Conservation (phyloP, 345 rosid genomes). For the Sonneratia alba region DNA sequence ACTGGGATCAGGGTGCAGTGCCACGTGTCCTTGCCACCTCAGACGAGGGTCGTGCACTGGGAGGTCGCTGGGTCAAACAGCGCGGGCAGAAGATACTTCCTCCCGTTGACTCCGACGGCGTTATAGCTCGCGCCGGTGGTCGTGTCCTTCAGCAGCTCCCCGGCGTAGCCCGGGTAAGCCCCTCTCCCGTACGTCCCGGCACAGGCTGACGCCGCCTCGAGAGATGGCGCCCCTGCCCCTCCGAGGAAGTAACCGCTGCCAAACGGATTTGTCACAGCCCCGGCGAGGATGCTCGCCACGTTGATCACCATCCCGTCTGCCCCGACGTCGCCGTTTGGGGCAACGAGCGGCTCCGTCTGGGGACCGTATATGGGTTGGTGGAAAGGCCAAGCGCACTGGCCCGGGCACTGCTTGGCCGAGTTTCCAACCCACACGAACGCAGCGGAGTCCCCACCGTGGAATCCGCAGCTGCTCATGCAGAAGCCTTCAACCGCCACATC, state of each 20-base stretch:
- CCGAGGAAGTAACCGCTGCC: slow-evolving; percentile 28
- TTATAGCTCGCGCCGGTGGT: slow-evolving; percentile 31
- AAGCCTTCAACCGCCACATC: slow-evolving; percentile 37
- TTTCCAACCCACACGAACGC: slow-evolving; percentile 33
- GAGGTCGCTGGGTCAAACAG: slow-evolving; percentile 29
- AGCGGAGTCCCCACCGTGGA: slow-evolving; percentile 19
- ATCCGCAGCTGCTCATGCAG: slow-evolving; percentile 35
- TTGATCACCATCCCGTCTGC: slow-evolving; percentile 36
- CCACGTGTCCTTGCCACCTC: slow-evolving; percentile 2
- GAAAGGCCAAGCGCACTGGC: slow-evolving; percentile 40
- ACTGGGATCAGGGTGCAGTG: not conserved
- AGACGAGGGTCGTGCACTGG: slow-evolving; percentile 21
- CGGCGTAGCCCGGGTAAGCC: slow-evolving; percentile 34
- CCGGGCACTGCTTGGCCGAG: slow-evolving; percentile 37
- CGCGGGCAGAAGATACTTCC: slow-evolving; percentile 33
- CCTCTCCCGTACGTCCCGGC: slow-evolving; percentile 28
- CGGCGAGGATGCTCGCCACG: slow-evolving; percentile 25
- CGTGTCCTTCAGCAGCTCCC: slow-evolving; percentile 26
- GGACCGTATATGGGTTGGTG: slow-evolving; percentile 45
- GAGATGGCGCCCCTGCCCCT: slow-evolving; percentile 9
- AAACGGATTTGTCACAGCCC: slow-evolving; percentile 30
- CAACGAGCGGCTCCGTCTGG: slow-evolving; percentile 20
- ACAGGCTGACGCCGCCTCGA: slow-evolving; percentile 34
- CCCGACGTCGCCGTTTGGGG: slow-evolving; percentile 38
- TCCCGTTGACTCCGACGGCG: slow-evolving; percentile 19